Evolutionary conservation across 768 basidiomycete genomes (phyloP), one percentile per base, ranked within the genome.

Genomic region (Pholiota conissans): DNA sequence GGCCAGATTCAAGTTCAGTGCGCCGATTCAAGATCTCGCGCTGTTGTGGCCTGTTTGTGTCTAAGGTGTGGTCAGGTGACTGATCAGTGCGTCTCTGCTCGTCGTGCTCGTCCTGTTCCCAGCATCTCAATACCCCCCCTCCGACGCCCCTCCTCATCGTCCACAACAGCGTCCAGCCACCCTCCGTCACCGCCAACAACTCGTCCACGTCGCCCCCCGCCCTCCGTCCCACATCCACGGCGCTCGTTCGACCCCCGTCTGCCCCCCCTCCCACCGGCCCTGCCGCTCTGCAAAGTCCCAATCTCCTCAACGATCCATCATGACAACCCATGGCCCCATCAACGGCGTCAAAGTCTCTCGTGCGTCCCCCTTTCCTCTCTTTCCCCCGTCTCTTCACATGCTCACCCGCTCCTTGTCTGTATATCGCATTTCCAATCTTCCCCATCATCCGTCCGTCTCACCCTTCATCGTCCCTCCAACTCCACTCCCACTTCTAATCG

Each of bases 331-430:
- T 75, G 87, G 81, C 67, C 90, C 90, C 72, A 90, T 92, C 77
- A 92, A 91, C 74, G 90, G 90, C 67, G 87, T 91, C 75, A 91
- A 90, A 81, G 83, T 91, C 69, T 90, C 89, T 72, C 83, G 90
- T 91, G 72, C 77, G 90, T 88, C 45, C 61, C 49, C 14, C 49
- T 55, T 47, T 61, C 48, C 8, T 50, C 56, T 56, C 59, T 53
- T 40, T 24, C 52, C 26, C 55, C 67, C 66, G 71, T 70, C 67
- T 66, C 66, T 62, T 65, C 64, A 59, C 61, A 49, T 56, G 60
- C 67, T 71, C 60, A 69, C 37, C 35, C 30, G 45, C 58, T 48
- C 55, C 34, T 54, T 45, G 55, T 57, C 58, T 57, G 58, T 59
- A 32, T 55, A 57, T 72, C 70, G 64, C 67, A 63, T 68, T 62